Evolutionary conservation across 345 rosid genomes (phyloP), one percentile per base, ranked within the genome.

Genomic region (Populus pruinosa): DNA sequence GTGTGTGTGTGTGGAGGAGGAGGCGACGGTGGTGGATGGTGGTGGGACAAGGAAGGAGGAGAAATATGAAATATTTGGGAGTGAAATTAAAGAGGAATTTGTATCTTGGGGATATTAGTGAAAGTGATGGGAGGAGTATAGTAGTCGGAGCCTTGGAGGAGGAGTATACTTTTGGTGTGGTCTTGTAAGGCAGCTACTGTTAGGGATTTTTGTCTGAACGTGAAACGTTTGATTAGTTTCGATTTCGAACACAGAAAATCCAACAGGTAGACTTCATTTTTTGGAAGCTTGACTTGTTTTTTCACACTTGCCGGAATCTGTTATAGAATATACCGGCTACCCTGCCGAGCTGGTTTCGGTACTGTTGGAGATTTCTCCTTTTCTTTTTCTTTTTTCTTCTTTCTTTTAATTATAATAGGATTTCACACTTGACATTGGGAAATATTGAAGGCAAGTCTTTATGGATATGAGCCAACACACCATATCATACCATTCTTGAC

Each of bases 111-210:
- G 13, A 41, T 41, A 41, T 41, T 12, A 41, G 47, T 41, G 13
- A 41, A 11, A 9, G 47, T 10, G 47, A 41, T 41, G 47, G 47
- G 47, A 41, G 47, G 47, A 41, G 14, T 11, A 0, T 11, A 41
- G 47, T 11, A 12, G 47, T 12, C 11, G 47, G 47, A 41, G 47
- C 47, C 47, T 41, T 41, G 47, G 47, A 41, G 47, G 47, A 41
- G 47, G 47, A 41, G 61, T 44, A 44, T 0, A 44, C 17, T 27
- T 10, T 59, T 36, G 27, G 43, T n/a, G 70, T 5, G 77, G 77
- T 47, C 77, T 47, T 11, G 71, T 10, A 65, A 75, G 77, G 78
- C 78, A 76, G 55, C 78, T 67, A 27, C 47, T 3, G 47, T 2
- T 6, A 44, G 36, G 33, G 71, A 75, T 75, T 65, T 44, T 76